Base-by-base conservation (phyloP, 2,329 filamentous ascomycete species). In the Purpureocillium lavendulum region DNA sequence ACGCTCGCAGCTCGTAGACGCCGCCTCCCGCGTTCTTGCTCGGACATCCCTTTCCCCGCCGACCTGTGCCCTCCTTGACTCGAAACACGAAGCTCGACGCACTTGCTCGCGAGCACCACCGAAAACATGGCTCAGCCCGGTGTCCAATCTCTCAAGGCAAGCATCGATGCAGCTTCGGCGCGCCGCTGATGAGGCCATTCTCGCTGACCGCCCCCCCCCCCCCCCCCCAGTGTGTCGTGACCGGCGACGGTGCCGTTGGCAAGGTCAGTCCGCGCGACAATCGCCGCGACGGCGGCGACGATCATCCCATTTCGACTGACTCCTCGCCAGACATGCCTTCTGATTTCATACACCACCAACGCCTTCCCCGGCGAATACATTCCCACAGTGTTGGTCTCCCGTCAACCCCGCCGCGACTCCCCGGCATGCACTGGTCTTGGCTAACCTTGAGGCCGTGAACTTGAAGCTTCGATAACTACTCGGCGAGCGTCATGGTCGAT, bases 331-430 rank as follows among this genome's bases (percentile, higher is more conserved):
- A 98, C 92, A 75, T 98, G 92, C 73, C 82, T 98, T 44, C 82
- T 98, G 56, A 98, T 98, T 63, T 97, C 90, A 39, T 98, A 98
- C 71, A 97, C 92, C 48, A 98, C 92, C 48, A 98, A 97, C 71
- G 92, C 92, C 50, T 98, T 98, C 65, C 92, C 92, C n/a, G 92
- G 92, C 65, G 92, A 98, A 75, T 98, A 98, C 68, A 97, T 98
- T 55, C 92, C 92, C 51, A 98, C 92, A 55, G 92, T 98, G 85
- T 92, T 70, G 65, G 83, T 73, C n/a, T 30, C 40, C 46, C 31
- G 6, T 14, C 29, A 12, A 12, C n/a, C 13, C 30, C 39, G 34
- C 28, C 21, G 38, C 8, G 35, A 24, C 14, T 47, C 33, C 35
- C 41, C 32, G 12, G 31, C 26, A 12, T 29, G 7, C 8, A 16